These are phyloP conservation scores for Colletotrichum siamense DNA, from an alignment of 2,329 filamentous ascomycete species.

Conservation along the genomic window DNA sequence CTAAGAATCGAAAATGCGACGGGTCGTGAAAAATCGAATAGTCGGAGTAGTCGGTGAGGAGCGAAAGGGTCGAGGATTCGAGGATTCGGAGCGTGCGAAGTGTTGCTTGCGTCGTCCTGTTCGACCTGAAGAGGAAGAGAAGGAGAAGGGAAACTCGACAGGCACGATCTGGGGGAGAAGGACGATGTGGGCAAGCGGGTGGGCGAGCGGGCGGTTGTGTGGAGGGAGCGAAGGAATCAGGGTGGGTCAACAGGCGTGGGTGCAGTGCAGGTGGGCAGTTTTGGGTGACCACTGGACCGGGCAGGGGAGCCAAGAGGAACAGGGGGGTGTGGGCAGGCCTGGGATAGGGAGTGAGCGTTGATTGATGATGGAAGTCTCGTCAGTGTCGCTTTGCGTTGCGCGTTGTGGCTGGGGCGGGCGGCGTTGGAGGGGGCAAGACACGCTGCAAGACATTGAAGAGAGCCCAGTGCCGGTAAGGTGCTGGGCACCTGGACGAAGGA, in stretches of 20 bases:
- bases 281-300: not conserved
- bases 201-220: slow-evolving; percentile 7
- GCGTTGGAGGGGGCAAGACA: not conserved
- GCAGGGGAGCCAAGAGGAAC: slow-evolving; percentile 10
- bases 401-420: not conserved
- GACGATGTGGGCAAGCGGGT: slow-evolving; percentile 17
- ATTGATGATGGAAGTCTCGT: not conserved
- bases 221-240: slow-evolving; percentile 9
- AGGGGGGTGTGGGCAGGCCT: slow-evolving; percentile 3
- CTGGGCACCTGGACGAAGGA: not conserved
- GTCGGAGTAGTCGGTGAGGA: not conserved
- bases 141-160: slow-evolving; percentile 10
- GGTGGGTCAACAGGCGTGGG: slow-evolving; percentile 4
- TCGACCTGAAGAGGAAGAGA: slow-evolving; percentile 5
- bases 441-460: not conserved
- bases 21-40: not conserved
- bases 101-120: slow-evolving; percentile 6
- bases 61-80: not conserved
- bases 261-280: slow-evolving; percentile 10
- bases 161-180: slow-evolving; percentile 18
- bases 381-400: slow-evolving; percentile 1
- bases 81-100: not conserved
- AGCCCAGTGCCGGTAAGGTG: not conserved
- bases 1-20: not conserved
- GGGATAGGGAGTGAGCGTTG: not conserved